A percentile compares a stretch with the other conserved stretches of the same genome.
These are phyloP conservation scores for Pseudonectria buxi DNA, from an alignment of 2,329 filamentous ascomycete genomes.

Conservation along the genomic window DNA sequence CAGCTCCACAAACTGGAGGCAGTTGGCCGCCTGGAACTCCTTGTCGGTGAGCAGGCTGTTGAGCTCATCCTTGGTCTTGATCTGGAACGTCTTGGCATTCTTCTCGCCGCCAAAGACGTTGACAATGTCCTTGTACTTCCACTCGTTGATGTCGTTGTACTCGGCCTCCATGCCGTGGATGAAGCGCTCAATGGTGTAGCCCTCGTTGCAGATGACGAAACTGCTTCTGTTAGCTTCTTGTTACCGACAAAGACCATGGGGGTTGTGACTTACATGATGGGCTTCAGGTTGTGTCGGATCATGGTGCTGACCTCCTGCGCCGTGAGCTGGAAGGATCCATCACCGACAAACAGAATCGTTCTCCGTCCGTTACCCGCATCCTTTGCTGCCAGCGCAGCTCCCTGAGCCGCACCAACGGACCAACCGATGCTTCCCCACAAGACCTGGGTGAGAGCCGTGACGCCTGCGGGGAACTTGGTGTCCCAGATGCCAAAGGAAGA, in stretches of 20 bases:
- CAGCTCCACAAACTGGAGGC: constrained; percentile 69
- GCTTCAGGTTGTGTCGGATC: constrained; percentile 64
- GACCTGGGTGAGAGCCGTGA: constrained; percentile 75
- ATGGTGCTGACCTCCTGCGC: constrained; percentile 81
- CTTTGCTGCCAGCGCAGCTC: constrained; percentile 66
- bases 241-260: not conserved
- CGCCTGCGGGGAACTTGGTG: constrained; percentile 68
- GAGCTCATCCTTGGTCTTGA: constrained; percentile 64
- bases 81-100: constrained; percentile 54
- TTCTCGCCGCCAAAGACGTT: constrained; percentile 60
- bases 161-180: constrained; percentile 74
- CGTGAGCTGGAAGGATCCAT: constrained; percentile 80
- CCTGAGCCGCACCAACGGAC: constrained; percentile 52
- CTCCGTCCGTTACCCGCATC: constrained; percentile 54
- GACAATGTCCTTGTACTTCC: constrained; percentile 66
- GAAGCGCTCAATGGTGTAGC: constrained; percentile 82
- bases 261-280: constrained; percentile 58
- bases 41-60: constrained; percentile 57
- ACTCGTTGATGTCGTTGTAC: constrained; percentile 76
- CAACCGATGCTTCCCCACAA: constrained; percentile 63
- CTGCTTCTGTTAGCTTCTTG: constrained; percentile 29
- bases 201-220: constrained; percentile 81
- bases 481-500: constrained; percentile 86
- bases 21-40: constrained; percentile 51
- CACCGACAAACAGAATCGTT: constrained; percentile 81